phyloP scores from a whole-genome alignment of 1,284 basidiomycete species.

The Apiotrichum siamense region DNA sequence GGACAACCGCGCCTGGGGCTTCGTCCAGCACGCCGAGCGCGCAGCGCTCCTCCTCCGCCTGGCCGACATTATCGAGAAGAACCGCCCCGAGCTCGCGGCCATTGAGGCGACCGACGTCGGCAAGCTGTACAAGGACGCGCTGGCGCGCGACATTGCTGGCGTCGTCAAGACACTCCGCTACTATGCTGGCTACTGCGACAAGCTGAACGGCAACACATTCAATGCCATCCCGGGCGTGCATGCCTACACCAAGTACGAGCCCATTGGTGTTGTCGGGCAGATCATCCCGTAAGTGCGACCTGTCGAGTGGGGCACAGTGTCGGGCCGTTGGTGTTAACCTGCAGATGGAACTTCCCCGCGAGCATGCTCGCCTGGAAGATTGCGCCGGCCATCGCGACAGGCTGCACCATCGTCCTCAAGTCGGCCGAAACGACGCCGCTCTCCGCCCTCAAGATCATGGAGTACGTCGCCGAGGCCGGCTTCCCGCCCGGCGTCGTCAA shows the following conservation, averaged over 20 bases:
- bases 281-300: constrained; percentile 1
- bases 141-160: constrained; percentile 75
- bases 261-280: constrained; percentile 5
- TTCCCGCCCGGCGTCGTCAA: constrained; percentile 86
- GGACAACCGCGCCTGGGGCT: constrained; percentile 65
- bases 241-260: constrained; percentile 45
- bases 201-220: constrained; percentile 60
- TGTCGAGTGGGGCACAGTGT: neutral
- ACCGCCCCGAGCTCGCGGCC: constrained; percentile 61
- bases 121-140: constrained; percentile 70
- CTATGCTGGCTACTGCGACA: constrained; percentile 56
- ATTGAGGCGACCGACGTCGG: constrained; percentile 74
- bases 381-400: constrained; percentile 73
- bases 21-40: constrained; percentile 54
- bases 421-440: constrained; percentile 73
- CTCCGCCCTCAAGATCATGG: constrained; percentile 57
- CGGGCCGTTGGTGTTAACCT: neutral
- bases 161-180: constrained; percentile 67
- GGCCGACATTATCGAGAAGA: constrained; percentile 82
- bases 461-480: constrained; percentile 71
- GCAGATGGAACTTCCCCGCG: constrained; percentile 71
- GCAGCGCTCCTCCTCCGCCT: constrained; percentile 70
- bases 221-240: constrained; percentile 37
- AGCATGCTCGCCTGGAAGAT: constrained; percentile 86
- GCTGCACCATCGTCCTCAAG: constrained; percentile 27